Conservation (phyloP, 495 filamentous ascomycete species). For the Penicillium diatomitis region DNA sequence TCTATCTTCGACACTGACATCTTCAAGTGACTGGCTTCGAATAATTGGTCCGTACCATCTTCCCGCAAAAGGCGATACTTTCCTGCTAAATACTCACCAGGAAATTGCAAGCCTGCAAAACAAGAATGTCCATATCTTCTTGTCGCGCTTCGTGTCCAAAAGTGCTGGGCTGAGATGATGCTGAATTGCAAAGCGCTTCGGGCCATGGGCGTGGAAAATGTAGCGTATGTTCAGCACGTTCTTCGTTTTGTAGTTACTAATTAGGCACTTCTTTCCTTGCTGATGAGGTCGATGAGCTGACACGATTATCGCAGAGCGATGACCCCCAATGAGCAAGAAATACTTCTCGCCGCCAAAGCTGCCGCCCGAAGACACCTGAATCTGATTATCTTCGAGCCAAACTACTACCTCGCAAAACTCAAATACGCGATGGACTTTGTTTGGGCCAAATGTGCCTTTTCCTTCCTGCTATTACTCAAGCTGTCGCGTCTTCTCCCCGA, state of each 20-base stretch:
- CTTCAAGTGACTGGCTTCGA: slow-evolving; percentile 37
- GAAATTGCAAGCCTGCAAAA: slow-evolving; percentile 12
- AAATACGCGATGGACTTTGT: slow-evolving; percentile 48
- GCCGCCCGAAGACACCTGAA: slow-evolving; percentile 42
- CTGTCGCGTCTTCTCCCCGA: slow-evolving; percentile 40
- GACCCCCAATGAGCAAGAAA: slow-evolving; percentile 30
- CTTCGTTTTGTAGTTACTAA: too few relatives aligned
- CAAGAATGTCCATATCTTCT: slow-evolving; percentile 29
- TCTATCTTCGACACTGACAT: slow-evolving; percentile 2
- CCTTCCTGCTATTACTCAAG: slow-evolving; percentile 42
- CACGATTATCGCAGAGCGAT: slow-evolving; percentile 21
- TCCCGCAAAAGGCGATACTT: background rate
- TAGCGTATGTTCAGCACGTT: slow-evolving; percentile 19
- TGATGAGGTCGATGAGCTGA: background rate
- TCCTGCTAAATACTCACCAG: slow-evolving; percentile 1
- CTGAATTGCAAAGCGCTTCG: slow-evolving; percentile 40
- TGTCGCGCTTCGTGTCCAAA: slow-evolving; percentile 33
- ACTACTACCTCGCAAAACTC: slow-evolving; percentile 39
- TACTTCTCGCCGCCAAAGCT: slow-evolving; percentile 37
- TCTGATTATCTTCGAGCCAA: slow-evolving; percentile 29
- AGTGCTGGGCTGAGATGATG: slow-evolving; percentile 42
- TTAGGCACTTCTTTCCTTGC: background rate
- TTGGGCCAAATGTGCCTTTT: slow-evolving; percentile 48
- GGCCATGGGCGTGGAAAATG: slow-evolving; percentile 39
- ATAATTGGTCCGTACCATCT: slow-evolving; percentile 26